phyloP scores from a whole-genome alignment of 202 grass and related monocot species.

The Tripidium arundinaceum region DNA sequence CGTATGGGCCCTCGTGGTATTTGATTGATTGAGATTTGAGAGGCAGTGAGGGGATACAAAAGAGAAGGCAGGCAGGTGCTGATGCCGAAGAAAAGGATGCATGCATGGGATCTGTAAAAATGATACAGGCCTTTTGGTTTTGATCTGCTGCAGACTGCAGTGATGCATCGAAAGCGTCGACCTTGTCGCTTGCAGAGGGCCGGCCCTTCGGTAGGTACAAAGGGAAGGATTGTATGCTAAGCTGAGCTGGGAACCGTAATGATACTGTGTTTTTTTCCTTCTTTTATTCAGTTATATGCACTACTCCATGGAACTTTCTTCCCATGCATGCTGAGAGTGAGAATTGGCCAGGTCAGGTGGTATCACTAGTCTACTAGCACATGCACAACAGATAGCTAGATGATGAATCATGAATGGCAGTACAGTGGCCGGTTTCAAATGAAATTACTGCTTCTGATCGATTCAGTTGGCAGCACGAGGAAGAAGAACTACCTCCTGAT shows the following conservation, averaged over 20 bases:
- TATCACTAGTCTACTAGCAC: too few relatives aligned
- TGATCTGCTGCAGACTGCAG: background rate
- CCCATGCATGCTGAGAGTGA: background rate
- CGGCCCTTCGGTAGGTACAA: background rate
- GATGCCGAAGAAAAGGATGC: background rate
- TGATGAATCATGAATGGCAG: background rate
- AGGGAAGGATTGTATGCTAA: background rate
- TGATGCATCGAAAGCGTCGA: background rate
- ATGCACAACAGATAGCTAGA: too few relatives aligned
- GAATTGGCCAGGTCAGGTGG: too few relatives aligned
- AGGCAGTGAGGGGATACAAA: background rate
- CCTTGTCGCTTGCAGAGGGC: background rate
- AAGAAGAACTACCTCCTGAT: background rate
- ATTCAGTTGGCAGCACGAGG: background rate
- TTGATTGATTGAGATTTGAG: slow-evolving; percentile 15
- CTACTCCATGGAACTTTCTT: background rate
- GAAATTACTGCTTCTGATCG: background rate
- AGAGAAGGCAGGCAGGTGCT: background rate
- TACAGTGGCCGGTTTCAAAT: too few relatives aligned
- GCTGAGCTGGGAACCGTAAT: background rate
- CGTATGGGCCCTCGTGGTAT: background rate
- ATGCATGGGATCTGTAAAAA: slow-evolving; percentile 15
- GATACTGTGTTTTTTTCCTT: background rate
- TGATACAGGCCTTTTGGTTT: background rate
- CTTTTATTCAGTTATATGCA: too few relatives aligned